Percentiles rank a stretch among this genome's conserved stretches.
Evolutionary conservation across 129 eudicot species (phyloP).

Genomic region (Daucus carota): DNA sequence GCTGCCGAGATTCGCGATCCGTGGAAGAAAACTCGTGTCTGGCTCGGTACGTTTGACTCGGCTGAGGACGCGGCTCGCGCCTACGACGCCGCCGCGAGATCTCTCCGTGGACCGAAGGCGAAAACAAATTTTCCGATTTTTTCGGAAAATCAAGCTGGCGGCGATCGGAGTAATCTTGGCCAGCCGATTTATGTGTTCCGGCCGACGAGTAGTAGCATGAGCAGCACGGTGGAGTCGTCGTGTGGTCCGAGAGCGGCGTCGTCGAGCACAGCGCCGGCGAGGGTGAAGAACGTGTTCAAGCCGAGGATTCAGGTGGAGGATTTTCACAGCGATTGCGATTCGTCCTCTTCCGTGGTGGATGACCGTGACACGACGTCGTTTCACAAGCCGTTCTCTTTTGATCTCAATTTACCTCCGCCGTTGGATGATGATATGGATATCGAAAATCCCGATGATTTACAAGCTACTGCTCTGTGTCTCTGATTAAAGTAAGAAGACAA

Average conservation of each 20-base stretch:
- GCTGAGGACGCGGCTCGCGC: constrained; percentile 55
- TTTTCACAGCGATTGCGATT: constrained; percentile 53
- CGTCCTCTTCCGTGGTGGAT: constrained; percentile 51
- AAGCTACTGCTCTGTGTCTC: constrained; percentile 32
- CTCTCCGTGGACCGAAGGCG: constrained; percentile 56
- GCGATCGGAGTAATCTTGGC: constrained; percentile 3
- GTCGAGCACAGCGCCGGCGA: constrained; percentile 10
- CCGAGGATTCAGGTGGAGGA: constrained; percentile 23
- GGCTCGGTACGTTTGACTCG: constrained; percentile 52
- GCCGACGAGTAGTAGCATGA: constrained; percentile 43
- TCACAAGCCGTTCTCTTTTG: constrained; percentile 38
- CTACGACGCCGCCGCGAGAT: constrained; percentile 49
- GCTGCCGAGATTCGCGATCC: constrained; percentile 66
- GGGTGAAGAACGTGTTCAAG: constrained; percentile 13
- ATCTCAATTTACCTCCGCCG: constrained; percentile 48
- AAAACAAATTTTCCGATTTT: constrained; percentile 43
- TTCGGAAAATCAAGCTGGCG: constrained; percentile 11
- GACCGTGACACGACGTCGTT: constrained; percentile 24
- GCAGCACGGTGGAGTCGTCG: constrained; percentile 59
- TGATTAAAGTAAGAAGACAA: not conserved
- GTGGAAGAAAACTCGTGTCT: constrained; percentile 49
- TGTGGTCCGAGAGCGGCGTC: constrained; percentile 36
- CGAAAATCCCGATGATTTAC: constrained; percentile 24
- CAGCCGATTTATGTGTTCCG: constrained; percentile 27
- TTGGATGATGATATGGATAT: constrained; percentile 30